Evolutionary conservation across 306 rosid species (phyloP).

Genomic region (Malus domestica): ASM211411v1 NC_041790.1:36501501-36502000

Average conservation of each 20-base stretch:
- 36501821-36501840: background rate
- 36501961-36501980: constrained; percentile 55
- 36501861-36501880: constrained; percentile 2
- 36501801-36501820: background rate
- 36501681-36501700: background rate
- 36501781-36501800: background rate
- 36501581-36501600: background rate
- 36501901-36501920: constrained; percentile 84
- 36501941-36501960: constrained; percentile 74
- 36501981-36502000: constrained; percentile 70
- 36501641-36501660: background rate
- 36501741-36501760: background rate
- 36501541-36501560: background rate
- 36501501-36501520: background rate
- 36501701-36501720: background rate
- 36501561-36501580: background rate
- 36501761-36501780: background rate
- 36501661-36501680: background rate
- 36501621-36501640: background rate
- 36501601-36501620: background rate
- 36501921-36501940: constrained; percentile 69
- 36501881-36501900: constrained; percentile 62
- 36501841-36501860: background rate
- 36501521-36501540: background rate
- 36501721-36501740: background rate